Evolutionary conservation across 345 rosid genomes (phyloP).

Genomic region (Pistacia atlantica): DNA sequence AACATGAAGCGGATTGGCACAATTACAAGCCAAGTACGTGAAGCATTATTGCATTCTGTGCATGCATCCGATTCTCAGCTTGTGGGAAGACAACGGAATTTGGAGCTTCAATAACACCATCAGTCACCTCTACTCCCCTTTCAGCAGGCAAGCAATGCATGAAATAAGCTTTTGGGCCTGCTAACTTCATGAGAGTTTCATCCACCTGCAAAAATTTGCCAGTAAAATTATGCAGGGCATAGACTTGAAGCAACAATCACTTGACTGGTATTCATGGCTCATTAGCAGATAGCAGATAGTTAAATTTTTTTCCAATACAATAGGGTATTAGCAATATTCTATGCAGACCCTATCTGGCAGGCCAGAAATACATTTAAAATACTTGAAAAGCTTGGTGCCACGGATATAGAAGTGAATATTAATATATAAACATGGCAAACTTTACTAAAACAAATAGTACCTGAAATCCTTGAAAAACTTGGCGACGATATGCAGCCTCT

Average conservation of each 20-base stretch:
- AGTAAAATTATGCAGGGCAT: background rate
- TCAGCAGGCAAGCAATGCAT: constrained; percentile 99
- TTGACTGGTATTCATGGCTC: background rate
- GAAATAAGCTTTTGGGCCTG: constrained; percentile 83
- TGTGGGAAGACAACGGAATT: constrained; percentile 90
- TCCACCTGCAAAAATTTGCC: constrained; percentile 61
- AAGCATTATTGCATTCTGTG: constrained; percentile 89
- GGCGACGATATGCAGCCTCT: constrained; percentile 80
- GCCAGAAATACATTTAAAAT: background rate
- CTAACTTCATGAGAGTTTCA: constrained; percentile 79
- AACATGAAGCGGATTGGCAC: background rate
- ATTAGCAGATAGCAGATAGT: background rate
- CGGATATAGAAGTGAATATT: background rate
- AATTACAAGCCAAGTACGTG: constrained; percentile 59
- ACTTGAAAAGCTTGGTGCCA: background rate
- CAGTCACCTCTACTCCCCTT: constrained; percentile 90
- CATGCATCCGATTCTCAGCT: constrained; percentile 97
- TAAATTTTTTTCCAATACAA: background rate
- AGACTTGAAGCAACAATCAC: background rate
- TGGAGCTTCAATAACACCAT: constrained; percentile 85
- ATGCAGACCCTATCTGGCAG: background rate
- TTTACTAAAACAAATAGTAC: constrained; percentile 28
- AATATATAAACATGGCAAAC: background rate
- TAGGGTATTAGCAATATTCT: background rate
- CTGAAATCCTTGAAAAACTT: constrained; percentile 94